A percentile compares a stretch with the other conserved stretches of the same genome.
phyloP scores from a whole-genome alignment of 2,329 filamentous ascomycete species.

The Penicillium sp. region DNA sequence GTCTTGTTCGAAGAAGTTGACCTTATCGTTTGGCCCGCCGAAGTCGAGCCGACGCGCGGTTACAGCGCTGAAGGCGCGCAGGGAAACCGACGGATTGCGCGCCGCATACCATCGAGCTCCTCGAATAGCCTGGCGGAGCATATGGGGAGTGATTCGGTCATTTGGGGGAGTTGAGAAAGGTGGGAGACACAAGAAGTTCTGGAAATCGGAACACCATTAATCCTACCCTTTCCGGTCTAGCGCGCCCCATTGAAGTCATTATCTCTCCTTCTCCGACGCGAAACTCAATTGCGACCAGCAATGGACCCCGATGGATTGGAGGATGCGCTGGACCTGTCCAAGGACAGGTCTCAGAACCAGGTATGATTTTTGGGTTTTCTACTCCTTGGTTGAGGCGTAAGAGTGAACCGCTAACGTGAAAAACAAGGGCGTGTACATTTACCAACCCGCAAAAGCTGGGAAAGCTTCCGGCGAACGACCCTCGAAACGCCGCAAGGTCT shows the following conservation, averaged over 20 bases:
- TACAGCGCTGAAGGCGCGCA: conserved; percentile 34
- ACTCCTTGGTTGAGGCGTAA: neutral
- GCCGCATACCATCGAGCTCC: conserved; percentile 46
- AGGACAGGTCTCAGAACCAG: conserved; percentile 32
- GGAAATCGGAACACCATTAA: conserved; percentile 26
- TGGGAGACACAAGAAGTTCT: conserved; percentile 8
- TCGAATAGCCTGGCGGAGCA: conserved; percentile 46
- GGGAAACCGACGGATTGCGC: conserved; percentile 32
- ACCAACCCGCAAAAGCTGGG: conserved; percentile 52
- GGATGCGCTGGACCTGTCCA: conserved; percentile 25
- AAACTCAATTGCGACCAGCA: conserved; percentile 9
- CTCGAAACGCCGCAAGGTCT: conserved; percentile 59
- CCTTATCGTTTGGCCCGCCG: conserved; percentile 41
- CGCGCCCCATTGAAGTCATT: conserved; percentile 22
- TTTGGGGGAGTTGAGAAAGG: conserved; percentile 22
- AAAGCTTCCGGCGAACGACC: conserved; percentile 45
- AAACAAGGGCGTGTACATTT: conserved; percentile 61
- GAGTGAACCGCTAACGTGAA: conserved; percentile 17
- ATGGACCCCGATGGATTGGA: conserved; percentile 23
- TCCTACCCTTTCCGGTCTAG: conserved; percentile 34
- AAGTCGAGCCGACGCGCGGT: conserved; percentile 31
- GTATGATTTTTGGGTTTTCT: conserved; percentile 16
- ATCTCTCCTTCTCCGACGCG: conserved; percentile 3
- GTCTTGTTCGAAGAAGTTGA: conserved; percentile 47
- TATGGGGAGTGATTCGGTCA: conserved; percentile 36